Evolutionary conservation across 2,329 filamentous ascomycete genomes (phyloP).

Genomic region (Penicillium polonicum): DNA sequence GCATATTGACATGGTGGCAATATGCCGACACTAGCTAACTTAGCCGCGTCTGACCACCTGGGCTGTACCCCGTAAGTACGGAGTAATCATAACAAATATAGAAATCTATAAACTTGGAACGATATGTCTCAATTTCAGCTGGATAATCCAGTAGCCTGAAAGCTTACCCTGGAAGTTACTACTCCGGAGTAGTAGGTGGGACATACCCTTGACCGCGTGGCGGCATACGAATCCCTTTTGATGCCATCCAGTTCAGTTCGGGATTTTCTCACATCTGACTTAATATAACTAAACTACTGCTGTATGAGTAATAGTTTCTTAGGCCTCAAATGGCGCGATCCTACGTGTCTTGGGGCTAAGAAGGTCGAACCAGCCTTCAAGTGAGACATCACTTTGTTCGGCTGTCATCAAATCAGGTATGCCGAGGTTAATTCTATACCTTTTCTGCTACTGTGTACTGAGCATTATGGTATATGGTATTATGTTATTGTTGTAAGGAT

Average conservation of each 20-base stretch:
- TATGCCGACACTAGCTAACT: constrained; percentile 3
- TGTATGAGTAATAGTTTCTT: neutral
- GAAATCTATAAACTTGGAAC: neutral
- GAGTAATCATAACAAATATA: neutral
- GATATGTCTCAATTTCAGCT: neutral
- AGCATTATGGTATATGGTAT: too few species aligned
- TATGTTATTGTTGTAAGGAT: neutral
- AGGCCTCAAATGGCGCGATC: neutral
- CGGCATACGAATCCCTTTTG: constrained; percentile 16
- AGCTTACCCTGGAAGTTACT: neutral
- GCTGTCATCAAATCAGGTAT: neutral
- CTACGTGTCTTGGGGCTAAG: constrained; percentile 8
- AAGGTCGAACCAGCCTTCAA: neutral
- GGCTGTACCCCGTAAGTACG: neutral
- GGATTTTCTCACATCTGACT: neutral
- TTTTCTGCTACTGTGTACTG: neutral
- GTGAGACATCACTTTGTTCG: constrained; percentile 11
- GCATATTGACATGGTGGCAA: constrained; percentile 1
- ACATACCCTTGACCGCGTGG: constrained; percentile 15
- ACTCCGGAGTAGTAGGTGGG: neutral
- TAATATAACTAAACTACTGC: neutral
- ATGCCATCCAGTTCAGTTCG: neutral
- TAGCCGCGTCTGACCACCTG: neutral
- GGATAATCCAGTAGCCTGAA: neutral
- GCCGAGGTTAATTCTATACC: neutral